Evolutionary conservation across 2,329 filamentous ascomycete species (phyloP), one percentile per base, ranked within the genome.

Genomic region (Polytolypa hystricis): DNA sequence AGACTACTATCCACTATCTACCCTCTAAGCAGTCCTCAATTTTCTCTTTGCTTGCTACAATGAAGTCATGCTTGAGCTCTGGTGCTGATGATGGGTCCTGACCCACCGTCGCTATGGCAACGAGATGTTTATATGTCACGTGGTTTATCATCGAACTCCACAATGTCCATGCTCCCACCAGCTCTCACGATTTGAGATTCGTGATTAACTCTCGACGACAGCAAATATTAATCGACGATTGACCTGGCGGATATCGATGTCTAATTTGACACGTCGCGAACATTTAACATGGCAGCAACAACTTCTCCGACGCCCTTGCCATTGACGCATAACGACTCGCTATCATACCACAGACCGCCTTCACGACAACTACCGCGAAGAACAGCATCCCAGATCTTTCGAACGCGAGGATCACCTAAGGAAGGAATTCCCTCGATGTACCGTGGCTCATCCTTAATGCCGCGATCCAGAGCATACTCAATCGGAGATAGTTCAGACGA

Each of bases 401-500:
- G 54, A 41, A 51, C 53, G 44, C 53, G 55, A 40, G 47, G 44
- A 35, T 60, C 57, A 10, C 53, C 46, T n/a, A 39, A 51, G 47
- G 41, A 42, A 47, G 34, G 45, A 46, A 19, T 40, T 48, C 33
- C 36, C 41, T 37, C 37, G 36, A 45, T 37, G 23, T 41, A 44
- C 30, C 45, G 47, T 20, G 45, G 48, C n/a, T 40, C 40, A 31
- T 35, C 38, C 28, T 46, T 49, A 4, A 32, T 50, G 2, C 41
- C 55, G 3, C 51, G 50, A 31, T 29, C 35, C 16, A 35, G 34
- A 18, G 28, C 25, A 16, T 26, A 38, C 25, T 39, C 30, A 14
- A 27, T 21, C 14, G 40, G 79, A 84, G 87, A 94, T 55, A 94
- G 84, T 66, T 94, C 87, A 16, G 89, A 95, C 61, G 89, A 95